phyloP scores from a whole-genome alignment of 768 basidiomycete genomes.

The Termitomyces sp. region DNA sequence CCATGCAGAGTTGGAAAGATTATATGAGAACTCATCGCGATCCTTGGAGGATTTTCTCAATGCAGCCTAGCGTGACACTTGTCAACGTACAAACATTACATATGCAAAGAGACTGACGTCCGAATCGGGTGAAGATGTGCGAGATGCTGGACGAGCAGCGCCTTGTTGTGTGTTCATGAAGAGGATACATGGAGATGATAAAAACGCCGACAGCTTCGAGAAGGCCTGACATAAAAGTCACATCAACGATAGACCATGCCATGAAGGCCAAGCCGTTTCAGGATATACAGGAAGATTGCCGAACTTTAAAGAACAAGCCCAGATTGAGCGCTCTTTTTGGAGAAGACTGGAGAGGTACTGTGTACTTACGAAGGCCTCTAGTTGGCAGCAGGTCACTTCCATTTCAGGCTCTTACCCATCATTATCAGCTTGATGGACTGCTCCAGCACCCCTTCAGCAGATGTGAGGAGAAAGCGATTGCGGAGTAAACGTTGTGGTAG shows the following conservation, averaged over 20 bases:
- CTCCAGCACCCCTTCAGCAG: no score
- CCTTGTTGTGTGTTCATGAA: not conserved
- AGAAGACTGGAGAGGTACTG: not conserved
- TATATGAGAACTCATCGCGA: conserved; percentile 18
- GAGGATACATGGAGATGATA: not conserved
- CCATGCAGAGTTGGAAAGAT: conserved; percentile 13
- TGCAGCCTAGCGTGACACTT: not conserved
- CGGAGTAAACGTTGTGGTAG: no score
- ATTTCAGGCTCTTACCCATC: no score
- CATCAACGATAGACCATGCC: not conserved
- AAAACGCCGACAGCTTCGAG: no score
- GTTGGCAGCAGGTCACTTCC: no score
- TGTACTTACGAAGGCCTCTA: no score
- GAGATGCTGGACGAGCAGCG: not conserved
- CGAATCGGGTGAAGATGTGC: not conserved
- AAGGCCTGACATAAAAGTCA: not conserved
- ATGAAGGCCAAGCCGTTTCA: not conserved
- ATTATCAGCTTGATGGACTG: no score
- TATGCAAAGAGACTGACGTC: not conserved
- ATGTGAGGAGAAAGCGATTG: no score
- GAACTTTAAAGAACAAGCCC: not conserved
- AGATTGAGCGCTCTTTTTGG: not conserved
- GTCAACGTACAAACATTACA: no score
- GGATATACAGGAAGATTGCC: not conserved
- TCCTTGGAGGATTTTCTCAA: conserved; percentile 15